A percentile compares a stretch with the other conserved stretches of the same genome.
Evolutionary conservation across 108 stramenopile genomes (phyloP).

Genomic region (Conticribra guillardii): DNA sequence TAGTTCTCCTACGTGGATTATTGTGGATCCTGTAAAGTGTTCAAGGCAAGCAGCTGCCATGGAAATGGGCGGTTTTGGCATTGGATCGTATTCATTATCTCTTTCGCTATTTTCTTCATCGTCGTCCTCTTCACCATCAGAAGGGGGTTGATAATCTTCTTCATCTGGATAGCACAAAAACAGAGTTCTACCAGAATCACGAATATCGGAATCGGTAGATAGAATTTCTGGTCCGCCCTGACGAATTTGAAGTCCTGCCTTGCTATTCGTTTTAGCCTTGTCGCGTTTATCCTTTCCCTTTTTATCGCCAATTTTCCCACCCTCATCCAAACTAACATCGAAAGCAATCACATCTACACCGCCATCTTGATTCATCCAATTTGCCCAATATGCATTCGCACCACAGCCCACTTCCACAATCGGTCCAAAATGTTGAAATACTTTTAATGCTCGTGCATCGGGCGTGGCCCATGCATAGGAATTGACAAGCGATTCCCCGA

Average conservation of each 20-base stretch:
- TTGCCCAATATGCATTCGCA: slow-evolving; percentile 86
- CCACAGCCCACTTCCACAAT: slow-evolving; percentile 90
- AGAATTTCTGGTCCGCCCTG: slow-evolving; percentile 73
- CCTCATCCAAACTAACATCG: slow-evolving; percentile 59
- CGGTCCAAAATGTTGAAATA: slow-evolving; percentile 70
- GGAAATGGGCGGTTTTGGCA: slow-evolving; percentile 25
- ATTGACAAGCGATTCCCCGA: slow-evolving; percentile 80
- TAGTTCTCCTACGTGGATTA: slow-evolving; percentile 92
- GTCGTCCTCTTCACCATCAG: slow-evolving; percentile 18
- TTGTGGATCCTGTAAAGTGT: slow-evolving; percentile 67
- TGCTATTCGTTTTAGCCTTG: slow-evolving; percentile 10
- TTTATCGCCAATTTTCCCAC: slow-evolving; percentile 57
- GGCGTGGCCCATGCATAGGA: slow-evolving; percentile 86
- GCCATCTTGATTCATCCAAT: slow-evolving; percentile 51
- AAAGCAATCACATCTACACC: slow-evolving; percentile 80
- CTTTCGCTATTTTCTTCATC: slow-evolving; percentile 38
- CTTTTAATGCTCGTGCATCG: slow-evolving; percentile 51
- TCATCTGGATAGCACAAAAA: slow-evolving; percentile 93
- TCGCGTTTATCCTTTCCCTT: slow-evolving; percentile 4
- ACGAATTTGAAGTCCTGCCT: slow-evolving; percentile 25
- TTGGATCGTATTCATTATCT: slow-evolving; percentile 1
- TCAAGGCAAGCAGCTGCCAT: slow-evolving; percentile 80
- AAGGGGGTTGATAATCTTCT: slow-evolving; percentile 44
- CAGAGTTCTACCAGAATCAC: slow-evolving; percentile 57
- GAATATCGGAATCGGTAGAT: slow-evolving; percentile 49